Base-by-base conservation (phyloP, 2,329 filamentous ascomycete species). In the Dichotomopilus funicola region DNA sequence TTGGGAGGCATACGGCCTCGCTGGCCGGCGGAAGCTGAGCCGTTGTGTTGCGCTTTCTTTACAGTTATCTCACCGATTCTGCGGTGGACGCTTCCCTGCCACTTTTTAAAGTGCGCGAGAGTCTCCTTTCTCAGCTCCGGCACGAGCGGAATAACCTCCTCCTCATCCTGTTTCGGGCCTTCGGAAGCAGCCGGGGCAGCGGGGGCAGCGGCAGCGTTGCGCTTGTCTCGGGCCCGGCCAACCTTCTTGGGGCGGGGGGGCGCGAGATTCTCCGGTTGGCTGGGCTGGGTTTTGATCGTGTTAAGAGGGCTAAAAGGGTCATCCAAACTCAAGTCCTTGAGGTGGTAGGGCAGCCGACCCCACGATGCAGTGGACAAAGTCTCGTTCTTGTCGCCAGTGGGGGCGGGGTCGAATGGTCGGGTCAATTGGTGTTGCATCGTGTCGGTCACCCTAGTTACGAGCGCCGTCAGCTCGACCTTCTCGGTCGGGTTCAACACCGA, bases 71-170 rank as follows among this genome's bases (percentile, higher is more conserved):
- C 86, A 13, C 83, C 81, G 31, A 95, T 74, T 11, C 91, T 81
- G 55, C 82, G 78, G 42, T 89, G 73, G 8, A 96, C 81, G 10
- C 77, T 75, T 5, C 82, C 78, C 64, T 89, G 82, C 92, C 92
- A 97, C 61, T 89, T 86, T 56, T 87, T 83, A 67, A 92, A 95
- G 66, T 86, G 84, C 6, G 78, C 73, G 5, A 95, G 68, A 1
- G 85, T 79, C 53, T 87, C 84, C 59, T 80, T 83, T 72, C 85
- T 91, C 63, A 91, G 71, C 63, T 89, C 85, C 37, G 70, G 72
- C 54, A 75, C 72, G 27, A 63, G 62, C 34, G 68, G 65, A 4
- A 57, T 53, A 34, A 59, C 61, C 48, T 71, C 65, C 12, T 68
- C 59, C 44, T 69, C 68, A 38, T 70, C 65, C 38, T 71, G 69